Percentiles rank a stretch among this genome's conserved stretches.
Conservation (phyloP, 768 basidiomycete species). For the Crassisporium funariophilum region DNA sequence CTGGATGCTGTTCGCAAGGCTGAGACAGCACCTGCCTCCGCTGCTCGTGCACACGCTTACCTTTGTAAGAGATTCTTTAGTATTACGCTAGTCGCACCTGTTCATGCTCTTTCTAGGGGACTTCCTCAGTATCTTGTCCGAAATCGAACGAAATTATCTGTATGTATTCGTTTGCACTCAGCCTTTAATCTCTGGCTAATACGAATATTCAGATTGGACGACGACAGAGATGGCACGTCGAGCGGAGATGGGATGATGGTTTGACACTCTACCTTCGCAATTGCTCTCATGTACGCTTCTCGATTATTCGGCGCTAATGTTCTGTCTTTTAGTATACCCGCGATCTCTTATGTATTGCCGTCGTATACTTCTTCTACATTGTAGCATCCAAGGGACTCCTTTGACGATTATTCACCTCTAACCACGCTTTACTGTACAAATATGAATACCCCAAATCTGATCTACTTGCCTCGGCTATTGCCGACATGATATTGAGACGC, state of each 20-base stretch:
- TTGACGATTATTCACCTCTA: constrained; percentile 10
- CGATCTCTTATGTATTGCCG: constrained; percentile 9
- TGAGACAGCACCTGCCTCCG: constrained; percentile 76
- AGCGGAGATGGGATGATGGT: constrained; percentile 57
- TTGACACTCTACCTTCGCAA: constrained; percentile 9
- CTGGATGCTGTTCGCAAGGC: constrained; percentile 83
- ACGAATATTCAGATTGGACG: constrained; percentile 53
- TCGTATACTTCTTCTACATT: constrained; percentile 10
- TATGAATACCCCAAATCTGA: background rate
- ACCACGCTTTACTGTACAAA: constrained; percentile 2
- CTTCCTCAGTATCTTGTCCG: constrained; percentile 87
- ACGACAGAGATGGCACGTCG: constrained; percentile 66
- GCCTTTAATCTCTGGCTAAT: constrained; percentile 5
- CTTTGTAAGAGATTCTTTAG: constrained; percentile 58
- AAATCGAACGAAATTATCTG: constrained; percentile 92
- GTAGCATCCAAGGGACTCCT: constrained; percentile 14
- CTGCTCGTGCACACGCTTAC: constrained; percentile 84
- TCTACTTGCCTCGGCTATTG: constrained; percentile 6
- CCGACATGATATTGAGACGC: constrained; percentile 13
- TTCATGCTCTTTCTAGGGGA: constrained; percentile 60
- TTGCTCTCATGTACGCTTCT: constrained; percentile 1
- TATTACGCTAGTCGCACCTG: constrained; percentile 3
- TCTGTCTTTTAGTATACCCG: constrained; percentile 12
- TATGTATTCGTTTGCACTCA: constrained; percentile 35
- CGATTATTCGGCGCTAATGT: background rate